Percentiles rank a stretch among this genome's conserved stretches.
Evolutionary conservation across 1,284 basidiomycete species (phyloP).

Genomic region (Anthracocystis walkeri): DNA sequence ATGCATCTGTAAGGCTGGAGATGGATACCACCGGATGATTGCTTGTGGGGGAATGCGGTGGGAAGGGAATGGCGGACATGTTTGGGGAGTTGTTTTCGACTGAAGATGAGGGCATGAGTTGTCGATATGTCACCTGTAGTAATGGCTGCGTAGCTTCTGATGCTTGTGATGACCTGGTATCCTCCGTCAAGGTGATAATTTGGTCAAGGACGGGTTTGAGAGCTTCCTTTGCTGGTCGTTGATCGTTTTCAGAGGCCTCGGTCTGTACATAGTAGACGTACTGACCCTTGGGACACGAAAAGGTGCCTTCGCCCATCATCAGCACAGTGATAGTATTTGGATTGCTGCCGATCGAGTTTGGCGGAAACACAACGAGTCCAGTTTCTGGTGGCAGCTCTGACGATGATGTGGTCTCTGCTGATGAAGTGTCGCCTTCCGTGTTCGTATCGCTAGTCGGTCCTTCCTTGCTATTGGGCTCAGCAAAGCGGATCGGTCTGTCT

Average conservation of each 20-base stretch:
- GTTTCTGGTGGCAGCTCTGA: constrained; percentile 73
- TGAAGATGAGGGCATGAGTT: background rate
- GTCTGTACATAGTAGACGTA: constrained; percentile 56
- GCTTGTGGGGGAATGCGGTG: constrained; percentile 7
- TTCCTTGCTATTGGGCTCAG: background rate
- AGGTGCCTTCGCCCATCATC: constrained; percentile 83
- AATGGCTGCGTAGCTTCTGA: constrained; percentile 13
- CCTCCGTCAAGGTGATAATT: constrained; percentile 13
- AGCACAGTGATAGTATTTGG: constrained; percentile 74
- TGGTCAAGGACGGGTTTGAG: constrained; percentile 32
- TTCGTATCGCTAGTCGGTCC: background rate
- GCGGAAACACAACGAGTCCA: constrained; percentile 84
- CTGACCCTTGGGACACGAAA: constrained; percentile 81
- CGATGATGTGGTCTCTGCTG: background rate
- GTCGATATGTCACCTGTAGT: constrained; percentile 38
- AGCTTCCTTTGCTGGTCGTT: constrained; percentile 6
- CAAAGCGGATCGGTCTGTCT: constrained; percentile 40
- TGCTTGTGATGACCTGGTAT: background rate
- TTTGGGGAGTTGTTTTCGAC: background rate
- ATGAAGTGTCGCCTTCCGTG: background rate
- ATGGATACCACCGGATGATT: constrained; percentile 25
- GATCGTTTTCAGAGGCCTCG: constrained; percentile 10
- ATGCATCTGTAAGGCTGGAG: constrained; percentile 33
- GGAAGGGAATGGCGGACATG: constrained; percentile 34
- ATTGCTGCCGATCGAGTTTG: constrained; percentile 70